Conservation (phyloP, 768 basidiomycete genomes). For the Termitomyces sp. region DNA sequence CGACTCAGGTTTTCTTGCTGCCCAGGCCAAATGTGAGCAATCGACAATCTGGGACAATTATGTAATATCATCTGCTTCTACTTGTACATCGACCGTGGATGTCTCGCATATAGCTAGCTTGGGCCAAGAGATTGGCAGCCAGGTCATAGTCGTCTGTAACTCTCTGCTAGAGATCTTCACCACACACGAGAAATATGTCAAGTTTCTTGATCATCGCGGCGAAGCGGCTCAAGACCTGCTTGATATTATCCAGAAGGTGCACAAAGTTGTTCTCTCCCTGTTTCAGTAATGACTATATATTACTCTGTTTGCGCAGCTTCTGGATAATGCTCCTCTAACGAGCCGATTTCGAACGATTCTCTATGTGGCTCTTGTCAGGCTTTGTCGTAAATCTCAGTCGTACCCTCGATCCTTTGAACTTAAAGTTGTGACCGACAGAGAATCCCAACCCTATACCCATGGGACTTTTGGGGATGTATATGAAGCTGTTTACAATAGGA, state of each 20-base stretch:
- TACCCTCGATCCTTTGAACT: too few relatives aligned
- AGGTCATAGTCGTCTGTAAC: not conserved
- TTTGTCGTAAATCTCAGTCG: too few relatives aligned
- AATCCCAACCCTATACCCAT: too few relatives aligned
- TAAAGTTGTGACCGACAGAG: too few relatives aligned
- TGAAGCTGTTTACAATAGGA: too few relatives aligned
- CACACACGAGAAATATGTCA: constrained; percentile 4
- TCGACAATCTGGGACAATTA: not conserved
- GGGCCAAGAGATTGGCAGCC: not conserved
- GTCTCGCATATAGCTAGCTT: not conserved
- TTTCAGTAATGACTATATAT: too few relatives aligned
- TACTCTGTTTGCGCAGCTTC: too few relatives aligned
- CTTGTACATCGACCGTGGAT: not conserved
- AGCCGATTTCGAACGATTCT: too few relatives aligned
- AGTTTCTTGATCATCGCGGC: constrained; percentile 9
- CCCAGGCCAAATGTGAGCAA: too few relatives aligned
- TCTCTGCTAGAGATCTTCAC: constrained; percentile 6
- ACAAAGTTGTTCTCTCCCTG: not conserved
- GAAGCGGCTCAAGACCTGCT: constrained; percentile 14
- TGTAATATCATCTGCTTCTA: not conserved
- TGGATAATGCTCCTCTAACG: too few relatives aligned
- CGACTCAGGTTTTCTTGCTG: not conserved
- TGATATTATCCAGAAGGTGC: constrained; percentile 20
- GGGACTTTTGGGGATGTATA: too few relatives aligned
- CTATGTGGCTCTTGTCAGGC: too few relatives aligned